Base-by-base conservation (phyloP, 805 yeast genomes). In the Jamesozyma jinghongensis region DNA sequence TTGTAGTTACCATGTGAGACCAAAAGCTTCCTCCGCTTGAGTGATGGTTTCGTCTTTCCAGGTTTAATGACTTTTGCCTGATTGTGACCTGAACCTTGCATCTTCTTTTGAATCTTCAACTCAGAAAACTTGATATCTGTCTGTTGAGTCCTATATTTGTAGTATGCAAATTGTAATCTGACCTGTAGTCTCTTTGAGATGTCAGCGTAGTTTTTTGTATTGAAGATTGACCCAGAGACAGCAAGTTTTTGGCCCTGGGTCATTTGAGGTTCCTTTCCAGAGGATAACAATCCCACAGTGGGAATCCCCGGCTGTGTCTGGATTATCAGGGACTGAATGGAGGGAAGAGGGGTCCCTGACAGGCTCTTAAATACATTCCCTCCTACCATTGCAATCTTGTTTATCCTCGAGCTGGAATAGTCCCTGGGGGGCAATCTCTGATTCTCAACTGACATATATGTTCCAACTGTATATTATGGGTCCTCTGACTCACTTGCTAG, bases 101-200 rank as follows among this genome's bases (percentile, higher is more conserved):
- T 12, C 3, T 19, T 27, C 5, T 12, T 32, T 34, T 39, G 36
- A 8, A 16, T 5, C 31, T 50, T 48, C 14, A 50, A 31, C 17
- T 50, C 52, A 25, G 43, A 40, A 31, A 49, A 51, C 26, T 50
- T 52, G n/a, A 50, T 26, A 27, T 53, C 51, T 16, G 49, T 59
- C 51, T 74, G 78, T 46, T 72, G 67, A 1, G 78, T 73, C 41
- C 65, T 64, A 33, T 69, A 67, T 50, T 74, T 75, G 54, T 67
- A 74, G 49, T 71, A 71, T 2, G 80, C 80, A 37, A 74, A 51
- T 48, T 71, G 70, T 19, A 75, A 56, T 46, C 76, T 66, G 43
- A 69, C 57, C 48, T 70, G 68, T 43, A 75, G 61, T 48, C 62
- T 64, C 37, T 69, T 45, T 5, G 59, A 48, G 1, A 50, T 34